Evolutionary conservation across 2,329 filamentous ascomycete species (phyloP), one percentile per base, ranked within the genome.

Genomic region (Neofusicoccum laricinum): DNA sequence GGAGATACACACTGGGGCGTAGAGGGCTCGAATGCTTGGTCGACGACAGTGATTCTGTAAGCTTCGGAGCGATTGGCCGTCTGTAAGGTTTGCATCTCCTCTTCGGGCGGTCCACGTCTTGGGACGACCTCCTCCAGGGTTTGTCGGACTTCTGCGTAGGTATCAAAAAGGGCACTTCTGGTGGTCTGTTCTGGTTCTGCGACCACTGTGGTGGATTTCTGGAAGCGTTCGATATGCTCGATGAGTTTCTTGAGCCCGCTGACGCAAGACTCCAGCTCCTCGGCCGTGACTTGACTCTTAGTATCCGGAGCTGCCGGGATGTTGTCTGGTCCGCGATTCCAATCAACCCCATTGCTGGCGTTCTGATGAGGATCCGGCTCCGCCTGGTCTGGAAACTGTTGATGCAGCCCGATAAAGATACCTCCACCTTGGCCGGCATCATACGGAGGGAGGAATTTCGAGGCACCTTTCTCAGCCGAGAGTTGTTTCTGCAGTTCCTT

Each of bases 1-100:
- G 69, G 82, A 74, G 41, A 80, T 77, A 53, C 84, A 74, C 32
- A 84, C 79, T 78, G 72, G 65, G 75, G 79, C 72, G 82, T 83
- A 32, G 87, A 80, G 58, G 84, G 81, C n/a, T n/a, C n/a, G n/a
- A n/a, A n/a, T n/a, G n/a, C n/a, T n/a, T n/a, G n/a, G n/a, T n/a
- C n/a, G n/a, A n/a, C n/a, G n/a, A n/a, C n/a, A n/a, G n/a, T n/a
- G n/a, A n/a, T n/a, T n/a, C n/a, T n/a, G n/a, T n/a, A n/a, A n/a
- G n/a, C n/a, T n/a, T n/a, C n/a, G n/a, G 34, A 36, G 34, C 11
- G 11, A 5, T 36, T 11, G 5, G 48, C n/a, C 48, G 30, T 51
- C 25, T 2, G 12, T 21, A 6, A 30, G 15, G 25, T 38, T 30
- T 2, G 25, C 49, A n/a, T 38, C 25, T 14, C 32, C 25, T 50